Evolutionary conservation across 176 grass and related monocot species (phyloP).

Genomic region (Oryza officinalis): DNA sequence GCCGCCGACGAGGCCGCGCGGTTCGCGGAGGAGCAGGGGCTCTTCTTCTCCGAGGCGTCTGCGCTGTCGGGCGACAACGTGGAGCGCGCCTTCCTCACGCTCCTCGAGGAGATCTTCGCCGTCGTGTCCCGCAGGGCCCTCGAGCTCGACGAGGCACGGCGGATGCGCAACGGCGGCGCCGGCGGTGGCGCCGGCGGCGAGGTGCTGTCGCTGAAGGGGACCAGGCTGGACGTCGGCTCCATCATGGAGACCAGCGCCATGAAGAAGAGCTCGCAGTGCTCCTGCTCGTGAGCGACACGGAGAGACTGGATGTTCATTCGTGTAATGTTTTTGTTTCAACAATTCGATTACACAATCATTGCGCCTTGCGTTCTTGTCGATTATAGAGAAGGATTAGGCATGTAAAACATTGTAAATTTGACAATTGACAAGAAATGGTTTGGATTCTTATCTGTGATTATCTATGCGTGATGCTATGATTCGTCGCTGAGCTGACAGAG

Average conservation of each 20-base stretch:
- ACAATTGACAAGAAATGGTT: not conserved
- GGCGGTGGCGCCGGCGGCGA: not conserved
- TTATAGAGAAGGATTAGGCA: not conserved
- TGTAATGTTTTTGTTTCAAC: not conserved
- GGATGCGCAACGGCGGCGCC: slow-evolving; percentile 11
- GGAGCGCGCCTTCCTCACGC: slow-evolving; percentile 63
- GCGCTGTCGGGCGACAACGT: slow-evolving; percentile 68
- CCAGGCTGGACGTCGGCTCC: slow-evolving; percentile 47
- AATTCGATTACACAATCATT: not conserved
- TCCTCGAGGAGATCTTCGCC: slow-evolving; percentile 69
- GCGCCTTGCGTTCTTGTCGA: not conserved
- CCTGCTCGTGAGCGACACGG: slow-evolving; percentile 38
- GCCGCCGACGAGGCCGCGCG: slow-evolving; percentile 52
- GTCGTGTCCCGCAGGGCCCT: slow-evolving; percentile 65
- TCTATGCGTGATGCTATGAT: not conserved
- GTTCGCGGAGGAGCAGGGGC: slow-evolving; percentile 65
- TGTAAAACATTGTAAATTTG: not conserved
- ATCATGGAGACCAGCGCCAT: slow-evolving; percentile 80
- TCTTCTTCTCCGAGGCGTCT: slow-evolving; percentile 79
- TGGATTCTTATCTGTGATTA: not conserved
- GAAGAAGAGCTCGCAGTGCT: slow-evolving; percentile 58
- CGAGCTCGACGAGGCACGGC: slow-evolving; percentile 54
- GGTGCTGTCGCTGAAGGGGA: slow-evolving; percentile 55
- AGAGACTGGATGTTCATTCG: not conserved
- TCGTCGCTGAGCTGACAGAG: not conserved